A percentile compares a stretch with the other conserved stretches of the same genome.
Conservation (phyloP, 2,329 filamentous ascomycete genomes). For the Trichoderma koningiopsis region DNA sequence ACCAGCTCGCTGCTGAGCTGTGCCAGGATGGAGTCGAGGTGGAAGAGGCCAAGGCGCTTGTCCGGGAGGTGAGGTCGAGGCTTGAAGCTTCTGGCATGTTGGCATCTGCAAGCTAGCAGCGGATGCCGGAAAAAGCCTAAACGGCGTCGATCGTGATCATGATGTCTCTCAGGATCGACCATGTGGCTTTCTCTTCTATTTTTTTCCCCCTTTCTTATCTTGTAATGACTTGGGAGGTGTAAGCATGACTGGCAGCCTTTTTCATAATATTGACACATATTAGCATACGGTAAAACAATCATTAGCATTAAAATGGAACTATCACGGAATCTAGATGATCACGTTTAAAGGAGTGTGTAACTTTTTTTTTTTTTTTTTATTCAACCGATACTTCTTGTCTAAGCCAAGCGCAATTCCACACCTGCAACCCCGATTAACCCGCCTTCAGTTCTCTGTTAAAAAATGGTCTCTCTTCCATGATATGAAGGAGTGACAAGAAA, state of each 20-base stretch:
- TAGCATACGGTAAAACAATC: neutral
- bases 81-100: constrained; percentile 57
- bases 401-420: neutral
- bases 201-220: neutral
- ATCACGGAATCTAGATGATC: neutral
- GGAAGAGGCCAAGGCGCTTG: constrained; percentile 92
- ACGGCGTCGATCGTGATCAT: neutral
- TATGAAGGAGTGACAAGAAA: constrained; percentile 23
- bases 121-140: constrained; percentile 4
- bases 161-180: neutral
- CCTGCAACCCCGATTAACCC: neutral
- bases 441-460: constrained; percentile 17
- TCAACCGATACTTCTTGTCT: constrained; percentile 6
- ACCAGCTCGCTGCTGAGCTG: constrained; percentile 82
- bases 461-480: neutral
- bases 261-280: neutral
- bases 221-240: neutral
- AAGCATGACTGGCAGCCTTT: neutral
- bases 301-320: neutral
- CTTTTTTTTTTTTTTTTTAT: constrained; percentile 23
- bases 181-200: neutral
- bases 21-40: constrained; percentile 96
- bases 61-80: constrained; percentile 80
- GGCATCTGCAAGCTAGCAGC: constrained; percentile 31
- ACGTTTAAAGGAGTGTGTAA: constrained; percentile 23